These are phyloP conservation scores for Globisporangium sylvaticum DNA, from an alignment of 352 stramenopile genomes.

Conservation along the genomic window DNA sequence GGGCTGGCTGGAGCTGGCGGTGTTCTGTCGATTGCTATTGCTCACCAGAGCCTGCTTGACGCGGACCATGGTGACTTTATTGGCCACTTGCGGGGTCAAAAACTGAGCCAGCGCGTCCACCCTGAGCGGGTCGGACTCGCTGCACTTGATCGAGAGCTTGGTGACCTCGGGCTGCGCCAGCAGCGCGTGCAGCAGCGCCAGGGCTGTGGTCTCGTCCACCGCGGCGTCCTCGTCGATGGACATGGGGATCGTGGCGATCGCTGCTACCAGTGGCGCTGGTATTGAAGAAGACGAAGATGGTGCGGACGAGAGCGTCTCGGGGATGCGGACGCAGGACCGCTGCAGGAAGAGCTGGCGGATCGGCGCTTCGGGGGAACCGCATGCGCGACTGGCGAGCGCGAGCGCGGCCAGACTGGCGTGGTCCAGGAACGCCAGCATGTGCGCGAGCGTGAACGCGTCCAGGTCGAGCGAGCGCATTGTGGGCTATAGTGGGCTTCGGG, in stretches of 20 bases:
- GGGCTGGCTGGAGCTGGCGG: not conserved
- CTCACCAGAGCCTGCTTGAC: not conserved
- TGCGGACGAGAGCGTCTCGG: not conserved
- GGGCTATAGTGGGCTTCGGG: no score
- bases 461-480: not conserved
- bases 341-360: not conserved
- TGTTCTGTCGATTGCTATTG: not conserved
- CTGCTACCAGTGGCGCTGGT: not conserved
- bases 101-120: not conserved
- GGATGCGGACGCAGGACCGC: not conserved
- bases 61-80: not conserved
- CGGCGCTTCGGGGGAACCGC: not conserved
- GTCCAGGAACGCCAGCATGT: constrained; percentile 2
- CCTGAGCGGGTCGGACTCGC: not conserved
- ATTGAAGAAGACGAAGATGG: not conserved
- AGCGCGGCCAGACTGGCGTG: not conserved
- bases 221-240: not conserved
- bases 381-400: not conserved
- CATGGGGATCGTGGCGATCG: not conserved
- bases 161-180: not conserved
- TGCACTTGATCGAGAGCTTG: constrained; percentile 2
- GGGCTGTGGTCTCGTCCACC: not conserved
- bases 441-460: constrained; percentile 3
- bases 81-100: not conserved
- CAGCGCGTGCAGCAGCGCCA: not conserved